These are phyloP conservation scores for Ceratocystiopsis sp. DNA, from an alignment of 2,329 filamentous ascomycete species.

Conservation along the genomic window DNA sequence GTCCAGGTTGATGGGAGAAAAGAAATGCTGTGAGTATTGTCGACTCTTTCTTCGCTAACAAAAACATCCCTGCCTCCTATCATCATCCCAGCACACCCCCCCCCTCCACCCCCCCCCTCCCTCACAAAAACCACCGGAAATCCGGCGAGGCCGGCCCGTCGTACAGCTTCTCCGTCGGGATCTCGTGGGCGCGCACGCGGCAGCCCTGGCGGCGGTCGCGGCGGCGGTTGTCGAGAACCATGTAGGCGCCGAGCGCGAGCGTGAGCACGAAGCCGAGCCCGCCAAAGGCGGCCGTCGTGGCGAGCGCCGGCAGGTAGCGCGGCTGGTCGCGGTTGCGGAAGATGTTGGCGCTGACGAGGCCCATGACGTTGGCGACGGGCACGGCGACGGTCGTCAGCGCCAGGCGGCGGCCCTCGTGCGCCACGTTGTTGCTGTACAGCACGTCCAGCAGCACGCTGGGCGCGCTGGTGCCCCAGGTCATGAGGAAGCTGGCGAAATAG, in stretches of 20 bases:
- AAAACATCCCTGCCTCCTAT: too few species aligned
- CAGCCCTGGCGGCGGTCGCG: slow-evolving; percentile 39
- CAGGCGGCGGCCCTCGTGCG: slow-evolving; percentile 56
- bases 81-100: too few species aligned
- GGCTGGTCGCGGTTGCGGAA: slow-evolving; percentile 46
- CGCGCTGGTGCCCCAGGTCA: slow-evolving; percentile 63
- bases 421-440: slow-evolving; percentile 68
- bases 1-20: too few species aligned
- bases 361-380: slow-evolving; percentile 62
- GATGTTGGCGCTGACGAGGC: slow-evolving; percentile 50
- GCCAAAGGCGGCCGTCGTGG: slow-evolving; percentile 47
- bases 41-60: too few species aligned
- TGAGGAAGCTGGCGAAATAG: slow-evolving; percentile 66
- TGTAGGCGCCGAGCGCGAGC: slow-evolving; percentile 39
- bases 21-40: too few species aligned
- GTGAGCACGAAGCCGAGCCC: slow-evolving; percentile 39
- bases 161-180: slow-evolving; percentile 36
- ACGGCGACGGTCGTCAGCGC: slow-evolving; percentile 56
- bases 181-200: slow-evolving; percentile 34
- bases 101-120: too few species aligned
- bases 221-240: slow-evolving; percentile 46
- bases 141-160: slow-evolving; percentile 35
- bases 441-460: slow-evolving; percentile 50
- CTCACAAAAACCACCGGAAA: slow-evolving; percentile 33
- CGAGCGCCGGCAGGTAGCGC: slow-evolving; percentile 49